Conservation (phyloP, 1,284 basidiomycete genomes). For the Schizophyllum amplum region DNA sequence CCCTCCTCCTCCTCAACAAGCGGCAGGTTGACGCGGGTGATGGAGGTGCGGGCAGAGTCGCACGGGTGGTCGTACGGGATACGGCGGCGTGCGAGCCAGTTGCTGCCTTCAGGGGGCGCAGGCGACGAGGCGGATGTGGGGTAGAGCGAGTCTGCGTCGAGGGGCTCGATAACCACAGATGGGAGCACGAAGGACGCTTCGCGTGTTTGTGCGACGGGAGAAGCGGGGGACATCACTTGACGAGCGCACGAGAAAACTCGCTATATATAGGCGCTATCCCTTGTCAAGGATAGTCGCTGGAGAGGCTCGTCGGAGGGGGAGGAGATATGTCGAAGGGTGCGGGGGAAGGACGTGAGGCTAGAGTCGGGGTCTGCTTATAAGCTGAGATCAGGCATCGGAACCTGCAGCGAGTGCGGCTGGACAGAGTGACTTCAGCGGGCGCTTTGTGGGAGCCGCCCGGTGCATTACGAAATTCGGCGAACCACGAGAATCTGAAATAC, state of each 20-base stretch:
- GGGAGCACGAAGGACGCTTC: not conserved
- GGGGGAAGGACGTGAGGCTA: not conserved
- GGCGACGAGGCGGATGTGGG: too few species aligned
- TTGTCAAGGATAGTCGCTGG: not conserved
- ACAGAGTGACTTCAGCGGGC: too few species aligned
- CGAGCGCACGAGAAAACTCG: not conserved
- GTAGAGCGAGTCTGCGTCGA: not conserved
- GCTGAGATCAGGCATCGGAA: not conserved
- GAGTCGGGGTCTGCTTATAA: not conserved
- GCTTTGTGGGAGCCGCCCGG: too few species aligned
- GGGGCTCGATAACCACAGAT: not conserved
- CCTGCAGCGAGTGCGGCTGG: not conserved
- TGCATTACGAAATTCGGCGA: too few species aligned
- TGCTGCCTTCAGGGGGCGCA: not conserved
- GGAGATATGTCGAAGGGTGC: not conserved
- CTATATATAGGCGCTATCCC: not conserved
- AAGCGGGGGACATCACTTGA: not conserved
- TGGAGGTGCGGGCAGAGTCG: conserved; percentile 4
- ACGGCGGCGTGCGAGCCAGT: not conserved
- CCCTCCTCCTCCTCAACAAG: not conserved
- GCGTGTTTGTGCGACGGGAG: not conserved
- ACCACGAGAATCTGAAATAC: too few species aligned
- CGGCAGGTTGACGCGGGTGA: conserved; percentile 1
- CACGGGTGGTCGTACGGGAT: not conserved
- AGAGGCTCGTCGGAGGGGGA: not conserved